Evolutionary conservation across 2,329 filamentous ascomycete genomes (phyloP), one percentile per base, ranked within the genome.

Genomic region (Penicillium sumatraense): DNA sequence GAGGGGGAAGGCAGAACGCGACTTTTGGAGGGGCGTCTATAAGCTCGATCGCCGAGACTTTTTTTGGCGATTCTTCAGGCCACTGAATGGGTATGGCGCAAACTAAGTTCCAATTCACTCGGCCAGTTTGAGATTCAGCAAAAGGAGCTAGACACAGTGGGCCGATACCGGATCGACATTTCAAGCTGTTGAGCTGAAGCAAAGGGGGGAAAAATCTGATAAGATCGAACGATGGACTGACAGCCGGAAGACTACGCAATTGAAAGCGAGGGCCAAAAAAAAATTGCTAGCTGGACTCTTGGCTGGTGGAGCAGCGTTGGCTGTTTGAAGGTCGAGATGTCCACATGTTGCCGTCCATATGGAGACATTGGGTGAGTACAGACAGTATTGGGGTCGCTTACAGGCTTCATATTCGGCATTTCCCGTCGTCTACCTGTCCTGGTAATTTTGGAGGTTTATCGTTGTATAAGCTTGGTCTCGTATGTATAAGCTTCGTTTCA

Each of bases 101-200:
- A 33, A 41, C 23, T 24, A 48, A 41, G 31, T 53, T 29, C 33
- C 26, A 46, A 33, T 5, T 20, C 46, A 16, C 44, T 23, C 35
- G 11, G 23, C 29, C 20, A 46, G 24, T 27, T 24, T 48, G 8
- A 24, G 14, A 21, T 31, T 46, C 42, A 46, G 26, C 24, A n/a
- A 46, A 46, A 46, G 26, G 42, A 46, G 27, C 35, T 45, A 45
- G 6, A 24, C 23, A n/a, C 40, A 51, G 29, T 56, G 42, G 45
- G 42, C 54, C 54, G 49, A 52, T 56, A 52, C 44, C 54, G 54
- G 49, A 52, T 52, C 49, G 49, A 38, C 49, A 40, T 51, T 14
- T 13, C 23, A 26, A 36, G 29, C 49, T 49, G 14, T 52, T 13
- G 36, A 35, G 27, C 33, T 36, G 41, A 29, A 46, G 23, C 14